Base-by-base conservation (phyloP, 371 early-diverging fungal genomes). In the Blakeslea trispora region DNA sequence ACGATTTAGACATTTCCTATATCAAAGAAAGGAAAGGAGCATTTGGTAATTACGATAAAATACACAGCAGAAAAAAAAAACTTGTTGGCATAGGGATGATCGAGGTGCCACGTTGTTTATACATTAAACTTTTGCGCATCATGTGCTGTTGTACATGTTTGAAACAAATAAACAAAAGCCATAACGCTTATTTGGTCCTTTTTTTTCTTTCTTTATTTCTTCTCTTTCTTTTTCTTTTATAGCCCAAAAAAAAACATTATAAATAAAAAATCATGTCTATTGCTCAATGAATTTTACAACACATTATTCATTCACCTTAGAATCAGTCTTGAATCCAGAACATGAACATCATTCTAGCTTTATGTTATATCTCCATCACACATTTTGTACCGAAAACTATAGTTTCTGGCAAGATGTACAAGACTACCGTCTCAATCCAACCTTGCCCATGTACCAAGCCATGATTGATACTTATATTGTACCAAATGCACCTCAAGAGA, bases 381-480 rank as follows among this genome's bases (percentile, higher is more conserved):
- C 69, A 0, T 76, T 66, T 46, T 73, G 74, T 34, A 53, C 63
- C n/a, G 77, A 76, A 41, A 76, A 71, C 42, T 35, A 73, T 15
- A 50, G 55, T 22, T 76, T 76, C 51, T 76, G 69, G 67, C 63
- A 69, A 50, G 69, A 73, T 7, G 71, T 71, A 0, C 75, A 64
- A 45, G 57, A 53, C 11, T 75, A 75, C 46, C 44, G 58, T 24
- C 32, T 40, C 3, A 46, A 55, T 5, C 55, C 61, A 13, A 42
- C 45, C 10, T 17, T 43, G 9, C 15, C 5, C 7, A 45, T 17
- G 17, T 75, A 67, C 8, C 37, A 66, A 23, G 47, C 45, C n/a
- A 76, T 76, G 10, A 34, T 76, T 10, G 37, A 55, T 39, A 63
- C 47, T 13, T 65, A 69, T 35, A 63, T 76, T 15, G 50, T 55